A percentile compares a stretch with the other conserved stretches of the same genome.
phyloP scores from a whole-genome alignment of 1,139 yeast genomes.

The Candida sanyaensis region DNA sequence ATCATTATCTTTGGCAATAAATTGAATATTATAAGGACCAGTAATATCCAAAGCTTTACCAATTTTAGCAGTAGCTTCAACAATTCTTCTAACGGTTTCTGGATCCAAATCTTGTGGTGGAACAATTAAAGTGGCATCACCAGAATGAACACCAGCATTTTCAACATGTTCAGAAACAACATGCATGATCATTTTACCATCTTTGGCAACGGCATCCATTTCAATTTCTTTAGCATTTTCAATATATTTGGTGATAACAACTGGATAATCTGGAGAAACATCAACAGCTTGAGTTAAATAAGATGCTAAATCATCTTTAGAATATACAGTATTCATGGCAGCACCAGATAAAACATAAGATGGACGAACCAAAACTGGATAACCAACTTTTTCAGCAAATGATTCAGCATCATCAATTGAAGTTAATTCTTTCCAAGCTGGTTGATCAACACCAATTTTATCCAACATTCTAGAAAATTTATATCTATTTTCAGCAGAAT shows the following conservation, averaged over 20 bases:
- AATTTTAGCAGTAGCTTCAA: constrained; percentile 86
- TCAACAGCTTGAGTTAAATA: constrained; percentile 86
- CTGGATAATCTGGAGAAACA: constrained; percentile 95
- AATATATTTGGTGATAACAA: constrained; percentile 93
- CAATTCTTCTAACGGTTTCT: constrained; percentile 59
- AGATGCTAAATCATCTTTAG: constrained; percentile 72
- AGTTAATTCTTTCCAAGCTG: constrained; percentile 95
- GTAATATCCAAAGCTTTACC: constrained; percentile 94
- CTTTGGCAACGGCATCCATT: constrained; percentile 91
- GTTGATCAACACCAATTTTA: constrained; percentile 90
- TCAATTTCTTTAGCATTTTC: constrained; percentile 97
- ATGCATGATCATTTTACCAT: constrained; percentile 88
- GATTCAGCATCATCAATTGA: constrained; percentile 81
- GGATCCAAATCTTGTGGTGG: constrained; percentile 83
- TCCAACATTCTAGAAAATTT: constrained; percentile 94
- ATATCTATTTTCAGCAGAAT: constrained; percentile 97
- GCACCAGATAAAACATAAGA: constrained; percentile 98
- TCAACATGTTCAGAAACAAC: constrained; percentile 98
- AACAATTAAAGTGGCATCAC: constrained; percentile 93
- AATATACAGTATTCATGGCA: constrained; percentile 92
- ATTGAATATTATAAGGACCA: constrained; percentile 98
- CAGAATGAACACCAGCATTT: constrained; percentile 98
- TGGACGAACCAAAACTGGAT: constrained; percentile 97
- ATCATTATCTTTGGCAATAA: constrained; percentile 62
- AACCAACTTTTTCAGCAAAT: constrained; percentile 85